These are phyloP conservation scores for Mycena leptocephala DNA, from an alignment of 768 basidiomycete genomes.

Conservation along the genomic window DNA sequence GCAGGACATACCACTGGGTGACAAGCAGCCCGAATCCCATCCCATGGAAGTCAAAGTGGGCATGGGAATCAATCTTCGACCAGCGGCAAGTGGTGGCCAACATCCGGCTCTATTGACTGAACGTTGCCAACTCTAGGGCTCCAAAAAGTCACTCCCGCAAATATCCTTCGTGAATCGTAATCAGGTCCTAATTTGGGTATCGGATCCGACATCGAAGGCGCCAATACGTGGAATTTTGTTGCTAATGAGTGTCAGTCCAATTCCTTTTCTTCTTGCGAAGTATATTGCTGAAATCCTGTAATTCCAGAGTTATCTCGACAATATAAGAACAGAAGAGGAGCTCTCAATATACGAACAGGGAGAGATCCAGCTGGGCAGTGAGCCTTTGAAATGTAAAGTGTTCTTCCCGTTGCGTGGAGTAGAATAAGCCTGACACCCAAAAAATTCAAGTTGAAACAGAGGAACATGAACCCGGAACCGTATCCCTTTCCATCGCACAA, in stretches of 20 bases:
- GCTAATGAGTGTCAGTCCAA: slow-evolving; percentile 2
- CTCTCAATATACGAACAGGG: background rate
- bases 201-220: slow-evolving; percentile 3
- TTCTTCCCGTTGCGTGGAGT: background rate
- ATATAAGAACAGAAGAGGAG: background rate
- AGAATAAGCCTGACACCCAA: background rate
- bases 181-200: slow-evolving; percentile 10
- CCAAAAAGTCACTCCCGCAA: background rate
- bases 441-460: background rate
- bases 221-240: slow-evolving; percentile 2
- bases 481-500: background rate
- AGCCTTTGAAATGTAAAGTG: background rate
- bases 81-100: too few species aligned
- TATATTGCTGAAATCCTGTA: background rate
- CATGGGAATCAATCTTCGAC: too few species aligned
- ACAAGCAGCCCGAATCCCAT: too few species aligned
- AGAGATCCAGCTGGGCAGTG: background rate
- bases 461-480: background rate
- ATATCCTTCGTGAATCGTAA: slow-evolving; percentile 17
- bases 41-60: too few species aligned
- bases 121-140: background rate
- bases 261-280: background rate
- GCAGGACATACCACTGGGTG: too few species aligned
- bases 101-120: background rate
- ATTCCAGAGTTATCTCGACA: too few species aligned